Evolutionary conservation across 2,329 filamentous ascomycete species (phyloP), one percentile per base, ranked within the genome.

Genomic region (Sarocladium kiliense): DNA sequence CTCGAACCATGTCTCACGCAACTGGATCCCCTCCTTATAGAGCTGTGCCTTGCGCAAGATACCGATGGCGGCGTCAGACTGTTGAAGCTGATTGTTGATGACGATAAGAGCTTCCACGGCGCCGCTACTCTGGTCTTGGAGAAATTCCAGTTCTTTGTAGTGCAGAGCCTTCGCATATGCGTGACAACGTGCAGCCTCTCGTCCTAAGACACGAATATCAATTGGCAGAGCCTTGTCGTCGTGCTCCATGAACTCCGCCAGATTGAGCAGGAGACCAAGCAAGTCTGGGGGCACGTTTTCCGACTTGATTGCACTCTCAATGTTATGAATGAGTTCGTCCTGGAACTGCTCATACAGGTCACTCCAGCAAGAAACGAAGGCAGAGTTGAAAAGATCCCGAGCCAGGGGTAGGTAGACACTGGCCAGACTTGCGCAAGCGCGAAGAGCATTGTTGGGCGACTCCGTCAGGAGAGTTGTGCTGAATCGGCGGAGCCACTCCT

Each of bases 191-290:
- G 89, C 93, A 50, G 94, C 94, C 69, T 97, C 96, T 66, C 93
- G 88, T 30, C 95, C 95, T 11, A 99, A 80, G 10, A 94, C 91
- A 50, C 94, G 81, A 60, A 99, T 97, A 66, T 99, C 95, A 59
- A 99, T 99, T 1, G 94, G 94, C 54, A 99, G 76, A 14, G 95
- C 93, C 71, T 99, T 99, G 69, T 99, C 94, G 64, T 99, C 95
- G 66, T 99, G 94, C 68, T 99, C 94, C 94, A 99, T 99, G 70
- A 99, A 99, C 68, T 99, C 94, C 21, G 94, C 94, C 53, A 99
- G 80, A 65, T 99, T 99, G 50, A 99, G 83, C 26, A 99, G 78
- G 51, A 97, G 87, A 58, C 96, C 93, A 9, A 99, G 77, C 61
- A 99, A 87, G 69, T 99, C 95, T 0, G 95, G 94, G 0, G 94